Base-by-base conservation (phyloP, 345 rosid species). In the Gossypium rotundifolium region DNA sequence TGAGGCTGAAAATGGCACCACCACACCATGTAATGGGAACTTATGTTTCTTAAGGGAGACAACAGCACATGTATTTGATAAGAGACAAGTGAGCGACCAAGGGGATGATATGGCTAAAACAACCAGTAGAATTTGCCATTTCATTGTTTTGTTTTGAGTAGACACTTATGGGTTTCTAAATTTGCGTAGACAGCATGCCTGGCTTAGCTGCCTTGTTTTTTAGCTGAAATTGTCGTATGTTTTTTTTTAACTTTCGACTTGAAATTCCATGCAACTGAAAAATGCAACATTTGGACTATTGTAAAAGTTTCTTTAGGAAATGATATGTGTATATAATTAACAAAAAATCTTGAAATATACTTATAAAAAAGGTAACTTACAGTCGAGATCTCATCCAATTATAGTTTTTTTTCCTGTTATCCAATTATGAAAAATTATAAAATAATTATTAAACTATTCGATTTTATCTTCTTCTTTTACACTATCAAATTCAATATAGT, bases 321-420 rank as follows among this genome's bases (percentile, higher is more conserved):
- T 33, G 40, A 33, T 33, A 33, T 33, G 40, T 33, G 40, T 33
- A 33, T 33, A 33, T 33, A 33, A 33, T 33, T 33, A 33, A 33
- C 7, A 33, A 33, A 33, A n/a, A n/a, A n/a, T n/a, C 40, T 4
- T 33, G 7, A 33, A 33, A 5, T 33, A 33, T 33, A 33, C 5
- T 33, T 33, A 33, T 33, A 33, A 7, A 33, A 33, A 33, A 4
- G 1, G 40, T 33, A 33, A 33, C 1, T 1, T 33, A 33, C 1
- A 0, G 7, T 33, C 7, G 1, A 29, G 7, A 33, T 33, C 40
- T 33, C 40, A 4, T 33, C 0, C 40, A 1, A 33, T 1, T 33
- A 33, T 33, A 0, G 0, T 3, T 29, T 29, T 4, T 4, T 33
- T 33, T 33, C 0, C 4, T 3, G 0, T 29, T 0, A 33, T 4